These are phyloP conservation scores for Candida railenensis DNA, from an alignment of 805 yeast species.

Conservation along the genomic window DNA sequence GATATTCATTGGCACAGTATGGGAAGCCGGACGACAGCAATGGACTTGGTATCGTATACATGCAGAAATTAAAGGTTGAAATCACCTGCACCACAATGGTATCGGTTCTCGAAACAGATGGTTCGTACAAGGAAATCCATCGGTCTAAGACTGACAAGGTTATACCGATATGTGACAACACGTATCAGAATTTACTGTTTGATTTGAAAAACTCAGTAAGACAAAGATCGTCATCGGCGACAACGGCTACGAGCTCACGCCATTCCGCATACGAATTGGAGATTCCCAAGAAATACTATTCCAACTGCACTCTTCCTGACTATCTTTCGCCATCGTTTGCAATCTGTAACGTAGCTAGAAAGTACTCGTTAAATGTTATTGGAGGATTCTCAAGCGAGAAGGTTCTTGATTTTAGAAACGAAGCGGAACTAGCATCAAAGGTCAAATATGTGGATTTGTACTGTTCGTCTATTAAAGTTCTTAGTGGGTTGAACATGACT, in stretches of 20 bases:
- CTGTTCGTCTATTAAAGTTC: slow-evolving; percentile 30
- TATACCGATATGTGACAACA: slow-evolving; percentile 29
- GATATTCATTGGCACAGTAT: slow-evolving; percentile 27
- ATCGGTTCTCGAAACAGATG: slow-evolving; percentile 25
- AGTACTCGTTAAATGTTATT: slow-evolving; percentile 16
- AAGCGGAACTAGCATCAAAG: slow-evolving; percentile 14
- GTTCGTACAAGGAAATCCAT: slow-evolving; percentile 21
- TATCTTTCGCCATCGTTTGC: slow-evolving; percentile 52
- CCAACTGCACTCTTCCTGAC: slow-evolving; percentile 46
- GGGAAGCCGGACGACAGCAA: slow-evolving; percentile 41
- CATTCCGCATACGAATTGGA: slow-evolving; percentile 38
- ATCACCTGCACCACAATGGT: slow-evolving; percentile 25
- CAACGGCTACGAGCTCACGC: slow-evolving; percentile 10
- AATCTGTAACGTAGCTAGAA: slow-evolving; percentile 44
- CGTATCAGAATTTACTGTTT: slow-evolving; percentile 32
- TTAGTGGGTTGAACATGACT: slow-evolving; percentile 12
- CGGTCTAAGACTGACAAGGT: slow-evolving; percentile 22
- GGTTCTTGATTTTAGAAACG: slow-evolving; percentile 18
- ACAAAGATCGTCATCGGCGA: slow-evolving; percentile 23
- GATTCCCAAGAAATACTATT: slow-evolving; percentile 39
- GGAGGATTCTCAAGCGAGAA: slow-evolving; percentile 27
- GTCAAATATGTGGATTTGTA: slow-evolving; percentile 29
- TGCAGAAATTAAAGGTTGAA: slow-evolving; percentile 38
- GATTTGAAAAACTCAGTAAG: slow-evolving; percentile 37
- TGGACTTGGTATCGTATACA: slow-evolving; percentile 45